Evolutionary conservation across 352 stramenopile species (phyloP).

Genomic region (Phytophthora macrochlamydospora): DNA sequence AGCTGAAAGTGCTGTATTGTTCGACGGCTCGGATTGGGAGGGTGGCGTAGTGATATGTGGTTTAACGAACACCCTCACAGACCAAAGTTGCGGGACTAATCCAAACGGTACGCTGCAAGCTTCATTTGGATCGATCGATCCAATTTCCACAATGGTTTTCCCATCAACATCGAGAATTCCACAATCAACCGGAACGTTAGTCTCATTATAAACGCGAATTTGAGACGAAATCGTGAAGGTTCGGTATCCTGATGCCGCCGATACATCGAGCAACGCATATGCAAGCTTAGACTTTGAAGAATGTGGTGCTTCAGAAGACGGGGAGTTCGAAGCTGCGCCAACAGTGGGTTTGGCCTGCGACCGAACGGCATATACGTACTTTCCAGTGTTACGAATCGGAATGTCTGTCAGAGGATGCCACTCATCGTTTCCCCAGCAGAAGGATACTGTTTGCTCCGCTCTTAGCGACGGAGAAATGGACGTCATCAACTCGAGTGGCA

Average conservation of each 20-base stretch:
- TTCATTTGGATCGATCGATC: conserved; percentile 64
- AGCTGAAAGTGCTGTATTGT: conserved; percentile 13
- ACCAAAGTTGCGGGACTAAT: conserved; percentile 57
- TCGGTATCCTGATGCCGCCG: conserved; percentile 63
- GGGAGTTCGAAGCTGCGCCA: conserved; percentile 9
- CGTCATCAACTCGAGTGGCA: conserved; percentile 73
- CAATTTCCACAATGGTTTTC: conserved; percentile 62
- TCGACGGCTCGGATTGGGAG: background rate
- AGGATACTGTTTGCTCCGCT: conserved; percentile 77
- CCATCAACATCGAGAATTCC: conserved; percentile 62
- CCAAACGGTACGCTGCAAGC: conserved; percentile 73
- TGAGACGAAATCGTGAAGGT: conserved; percentile 84
- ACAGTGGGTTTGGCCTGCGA: conserved; percentile 16
- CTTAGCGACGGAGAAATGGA: conserved; percentile 69
- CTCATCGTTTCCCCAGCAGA: conserved; percentile 68
- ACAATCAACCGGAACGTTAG: conserved; percentile 58
- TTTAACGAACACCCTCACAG: conserved; percentile 68
- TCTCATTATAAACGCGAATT: conserved; percentile 81
- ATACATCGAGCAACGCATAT: conserved; percentile 80
- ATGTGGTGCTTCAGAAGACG: background rate
- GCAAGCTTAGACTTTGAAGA: conserved; percentile 30
- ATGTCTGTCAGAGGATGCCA: conserved; percentile 83
- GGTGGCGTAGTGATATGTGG: conserved; percentile 37
- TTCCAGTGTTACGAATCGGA: conserved; percentile 74
- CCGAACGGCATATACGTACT: conserved; percentile 78